Evolutionary conservation across 2,329 filamentous ascomycete genomes (phyloP), one percentile per base, ranked within the genome.

Genomic region (Ophiostoma sp.): DNA sequence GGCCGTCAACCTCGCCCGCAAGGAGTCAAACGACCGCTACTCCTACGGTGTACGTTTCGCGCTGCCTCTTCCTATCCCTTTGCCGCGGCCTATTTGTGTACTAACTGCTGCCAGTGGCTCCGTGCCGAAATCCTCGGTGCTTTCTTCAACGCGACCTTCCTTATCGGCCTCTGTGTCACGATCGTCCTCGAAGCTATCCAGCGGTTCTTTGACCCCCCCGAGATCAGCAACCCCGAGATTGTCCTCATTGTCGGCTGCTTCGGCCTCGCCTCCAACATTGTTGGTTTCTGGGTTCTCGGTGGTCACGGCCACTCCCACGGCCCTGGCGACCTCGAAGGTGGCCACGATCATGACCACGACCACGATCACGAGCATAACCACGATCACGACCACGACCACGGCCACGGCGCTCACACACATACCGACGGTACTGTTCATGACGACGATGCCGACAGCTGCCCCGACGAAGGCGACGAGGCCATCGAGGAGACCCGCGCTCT

Each of bases 121-220:
- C 92, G 95, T 73, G 95, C 95, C 47, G 95, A 99, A 82, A 98
- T 96, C 11, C 84, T 99, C 5, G 95, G 95, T 75, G 95, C 95
- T 64, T 89, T 98, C 74, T 92, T 98, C 80, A 99, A 99, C 75
- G 95, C 95, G 73, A 94, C 98, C 63, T 99, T 99, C 81, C 84
- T 99, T 62, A 95, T 99, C 75, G 95, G 95, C 7, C 86, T 99
- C 8, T 99, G 95, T 80, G 84, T 99, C 68, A 96, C 94, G 66
- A 99, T 99, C 78, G 91, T 98, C 75, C 88, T 99, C 74, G 95
- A 99, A 79, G 95, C 95, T 16, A 85, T 97, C 70, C 92, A 93
- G 74, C 90, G 95, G 75, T 90, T 99, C 73, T 85, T 98, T 75
- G 92, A 98, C 75, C 93, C 93, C 7, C 93, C 94, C 74, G 87